These are phyloP conservation scores for Coniochaeta sp. DNA, from an alignment of 2,329 filamentous ascomycete species.

Conservation along the genomic window DNA sequence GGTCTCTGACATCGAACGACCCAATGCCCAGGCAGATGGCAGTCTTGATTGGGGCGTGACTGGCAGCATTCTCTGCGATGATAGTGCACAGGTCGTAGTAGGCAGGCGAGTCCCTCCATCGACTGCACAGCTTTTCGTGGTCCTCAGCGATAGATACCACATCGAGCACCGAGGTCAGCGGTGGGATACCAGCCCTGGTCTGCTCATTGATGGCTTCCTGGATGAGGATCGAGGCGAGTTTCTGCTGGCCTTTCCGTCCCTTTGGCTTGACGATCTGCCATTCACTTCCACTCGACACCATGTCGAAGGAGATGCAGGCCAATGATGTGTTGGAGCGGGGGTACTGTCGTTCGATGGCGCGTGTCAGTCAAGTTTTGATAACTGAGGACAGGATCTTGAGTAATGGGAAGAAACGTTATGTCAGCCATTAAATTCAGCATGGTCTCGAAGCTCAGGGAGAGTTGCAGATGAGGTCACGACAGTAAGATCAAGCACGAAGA, in stretches of 20 bases:
- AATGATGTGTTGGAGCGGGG: not conserved
- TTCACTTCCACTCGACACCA: not conserved
- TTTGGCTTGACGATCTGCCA: not conserved
- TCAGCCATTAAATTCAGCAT: not conserved
- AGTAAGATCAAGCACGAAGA: not conserved
- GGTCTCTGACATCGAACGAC: constrained; percentile 43
- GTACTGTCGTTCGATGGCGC: not conserved
- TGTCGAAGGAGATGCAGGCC: not conserved
- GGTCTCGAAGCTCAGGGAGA: not conserved
- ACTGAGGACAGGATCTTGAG: not conserved
- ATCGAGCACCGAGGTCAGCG: constrained; percentile 8
- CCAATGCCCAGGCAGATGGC: constrained; percentile 50
- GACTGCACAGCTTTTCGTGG: constrained; percentile 11
- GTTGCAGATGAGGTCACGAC: not conserved
- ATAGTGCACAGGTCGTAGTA: constrained; percentile 25
- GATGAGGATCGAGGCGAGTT: constrained; percentile 8
- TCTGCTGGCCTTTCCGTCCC: not conserved
- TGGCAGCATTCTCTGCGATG: constrained; percentile 17
- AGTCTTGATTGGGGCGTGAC: constrained; percentile 20
- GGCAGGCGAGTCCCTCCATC: constrained; percentile 17
- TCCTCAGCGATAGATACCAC: constrained; percentile 16
- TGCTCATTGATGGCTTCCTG: not conserved
- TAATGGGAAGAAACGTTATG: not conserved
- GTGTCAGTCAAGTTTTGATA: not conserved
- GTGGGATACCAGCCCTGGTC: constrained; percentile 1